These are phyloP conservation scores for Dipteronia sinensis DNA, from an alignment of 345 rosid species.

Conservation along the genomic window DNA sequence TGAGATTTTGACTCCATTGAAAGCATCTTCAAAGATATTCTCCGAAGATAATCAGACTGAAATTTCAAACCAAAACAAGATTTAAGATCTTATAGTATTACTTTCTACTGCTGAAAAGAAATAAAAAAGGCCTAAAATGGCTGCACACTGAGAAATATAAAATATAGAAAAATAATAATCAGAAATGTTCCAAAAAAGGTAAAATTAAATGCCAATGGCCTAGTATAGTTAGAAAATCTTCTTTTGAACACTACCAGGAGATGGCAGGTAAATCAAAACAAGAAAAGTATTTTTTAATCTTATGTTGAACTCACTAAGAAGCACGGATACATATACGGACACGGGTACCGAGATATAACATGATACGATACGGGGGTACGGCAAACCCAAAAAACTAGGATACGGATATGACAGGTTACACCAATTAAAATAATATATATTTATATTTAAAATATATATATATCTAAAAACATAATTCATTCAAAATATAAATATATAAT, in stretches of 20 bases:
- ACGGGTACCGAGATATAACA: no score
- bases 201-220: not conserved
- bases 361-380: no score
- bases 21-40: conserved; percentile 87
- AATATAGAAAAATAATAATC: not conserved
- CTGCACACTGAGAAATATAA: not conserved
- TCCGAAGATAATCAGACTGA: conserved; percentile 81
- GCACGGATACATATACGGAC: no score
- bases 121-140: not conserved
- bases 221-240: not conserved
- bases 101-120: not conserved
- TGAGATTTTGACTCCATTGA: conserved; percentile 79
- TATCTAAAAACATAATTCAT: no score
- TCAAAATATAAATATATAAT: no score
- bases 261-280: not conserved
- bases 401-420: no score
- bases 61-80: conserved; percentile 23
- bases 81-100: not conserved
- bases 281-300: not conserved
- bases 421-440: no score
- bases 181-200: not conserved
- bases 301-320: no score
- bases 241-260: not conserved
- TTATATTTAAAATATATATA: no score
- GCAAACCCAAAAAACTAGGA: no score